Evolutionary conservation across 441 rosid species (phyloP).

Genomic region (Gossypium schwendimanii): DNA sequence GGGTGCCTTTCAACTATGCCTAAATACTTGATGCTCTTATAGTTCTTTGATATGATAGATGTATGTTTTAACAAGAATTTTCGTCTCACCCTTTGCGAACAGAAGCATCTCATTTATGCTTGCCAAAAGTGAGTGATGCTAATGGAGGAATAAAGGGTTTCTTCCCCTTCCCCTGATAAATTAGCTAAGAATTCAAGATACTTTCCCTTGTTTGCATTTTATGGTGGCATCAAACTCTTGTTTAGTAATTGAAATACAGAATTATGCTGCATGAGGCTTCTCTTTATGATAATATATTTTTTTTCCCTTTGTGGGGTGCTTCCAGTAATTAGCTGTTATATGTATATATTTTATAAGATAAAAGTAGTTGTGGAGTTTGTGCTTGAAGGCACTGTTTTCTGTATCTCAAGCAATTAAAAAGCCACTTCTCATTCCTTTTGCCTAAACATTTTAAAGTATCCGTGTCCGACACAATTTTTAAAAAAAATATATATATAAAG

Average conservation of each 20-base stretch:
- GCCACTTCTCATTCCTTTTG: background rate
- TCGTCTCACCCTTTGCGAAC: background rate
- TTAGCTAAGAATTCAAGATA: background rate
- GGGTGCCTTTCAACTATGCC: background rate
- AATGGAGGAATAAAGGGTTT: conserved; percentile 20
- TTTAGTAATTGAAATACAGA: background rate
- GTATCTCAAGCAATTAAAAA: background rate
- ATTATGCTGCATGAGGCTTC: background rate
- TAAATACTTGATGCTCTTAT: background rate
- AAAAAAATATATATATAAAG: background rate
- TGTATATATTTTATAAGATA: background rate
- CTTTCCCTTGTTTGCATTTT: conserved; percentile 2
- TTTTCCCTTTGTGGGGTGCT: background rate
- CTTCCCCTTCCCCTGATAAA: background rate
- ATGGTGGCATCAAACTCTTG: background rate
- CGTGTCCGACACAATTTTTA: background rate
- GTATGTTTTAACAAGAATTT: background rate
- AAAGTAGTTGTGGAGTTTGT: background rate
- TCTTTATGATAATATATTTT: background rate
- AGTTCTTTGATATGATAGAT: background rate
- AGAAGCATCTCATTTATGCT: conserved; percentile 3
- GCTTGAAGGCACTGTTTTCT: background rate
- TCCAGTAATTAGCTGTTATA: background rate
- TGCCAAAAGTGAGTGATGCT: background rate
- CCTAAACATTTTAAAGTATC: background rate